These are phyloP conservation scores for Xylariomycetidae sp. DNA, from an alignment of 2,329 filamentous ascomycete genomes.

Conservation along the genomic window DNA sequence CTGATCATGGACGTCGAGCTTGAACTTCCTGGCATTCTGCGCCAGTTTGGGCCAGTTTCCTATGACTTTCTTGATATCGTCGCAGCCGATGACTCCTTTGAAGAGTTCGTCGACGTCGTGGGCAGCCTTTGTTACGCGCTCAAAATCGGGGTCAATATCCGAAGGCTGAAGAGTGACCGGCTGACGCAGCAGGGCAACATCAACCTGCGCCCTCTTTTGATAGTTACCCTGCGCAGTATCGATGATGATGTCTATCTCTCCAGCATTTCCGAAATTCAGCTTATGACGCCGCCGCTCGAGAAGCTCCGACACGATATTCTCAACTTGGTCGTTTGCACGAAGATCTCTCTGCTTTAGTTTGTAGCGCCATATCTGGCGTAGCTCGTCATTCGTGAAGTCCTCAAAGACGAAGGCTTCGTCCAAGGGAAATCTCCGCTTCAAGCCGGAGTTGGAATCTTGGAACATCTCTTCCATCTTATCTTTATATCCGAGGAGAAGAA, in stretches of 20 bases:
- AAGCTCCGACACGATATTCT: slow-evolving; percentile 42
- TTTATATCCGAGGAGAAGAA: slow-evolving; percentile 58
- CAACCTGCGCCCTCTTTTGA: slow-evolving; percentile 21
- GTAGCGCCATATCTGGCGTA: slow-evolving; percentile 46
- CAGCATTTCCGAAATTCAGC: slow-evolving; percentile 58
- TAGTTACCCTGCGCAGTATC: slow-evolving; percentile 43
- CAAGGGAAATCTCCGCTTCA: slow-evolving; percentile 52
- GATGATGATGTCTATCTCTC: slow-evolving; percentile 55
- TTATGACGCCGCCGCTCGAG: slow-evolving; percentile 46
- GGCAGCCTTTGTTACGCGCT: background rate
- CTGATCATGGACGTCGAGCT: background rate
- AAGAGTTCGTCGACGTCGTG: slow-evolving; percentile 1
- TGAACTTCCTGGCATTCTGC: background rate
- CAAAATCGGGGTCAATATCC: slow-evolving; percentile 1
- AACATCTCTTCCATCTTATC: slow-evolving; percentile 58
- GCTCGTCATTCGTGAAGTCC: slow-evolving; percentile 49
- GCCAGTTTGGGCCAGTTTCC: background rate
- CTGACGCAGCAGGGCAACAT: background rate
- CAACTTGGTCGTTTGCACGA: slow-evolving; percentile 39
- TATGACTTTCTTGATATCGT: background rate
- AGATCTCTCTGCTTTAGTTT: slow-evolving; percentile 48
- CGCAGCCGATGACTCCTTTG: slow-evolving; percentile 1
- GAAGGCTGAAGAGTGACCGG: background rate
- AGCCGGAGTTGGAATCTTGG: slow-evolving; percentile 55
- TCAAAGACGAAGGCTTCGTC: slow-evolving; percentile 54